A percentile compares a stretch with the other conserved stretches of the same genome.
These are phyloP conservation scores for Alternaria alternata DNA, from an alignment of 2,329 filamentous ascomycete genomes.

Conservation along the genomic window DNA sequence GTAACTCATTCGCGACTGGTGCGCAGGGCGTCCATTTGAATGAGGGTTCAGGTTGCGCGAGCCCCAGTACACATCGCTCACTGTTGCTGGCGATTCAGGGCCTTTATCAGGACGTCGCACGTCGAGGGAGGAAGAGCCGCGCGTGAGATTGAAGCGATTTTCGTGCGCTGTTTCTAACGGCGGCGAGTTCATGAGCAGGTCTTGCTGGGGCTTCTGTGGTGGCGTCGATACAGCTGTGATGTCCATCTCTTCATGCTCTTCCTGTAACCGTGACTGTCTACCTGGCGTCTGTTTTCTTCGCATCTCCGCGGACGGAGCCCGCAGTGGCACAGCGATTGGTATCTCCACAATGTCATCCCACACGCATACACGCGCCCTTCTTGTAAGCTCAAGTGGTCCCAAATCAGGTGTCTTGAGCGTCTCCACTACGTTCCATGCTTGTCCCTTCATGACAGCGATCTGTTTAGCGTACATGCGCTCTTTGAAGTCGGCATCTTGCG, in stretches of 20 bases:
- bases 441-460: conserved; percentile 98
- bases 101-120: conserved; percentile 36
- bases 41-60: conserved; percentile 23
- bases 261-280: conserved; percentile 30
- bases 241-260: conserved; percentile 86
- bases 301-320: conserved; percentile 83
- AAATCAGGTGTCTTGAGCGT: conserved; percentile 93
- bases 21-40: conserved; percentile 34
- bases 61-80: conserved; percentile 43
- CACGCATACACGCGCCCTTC: conserved; percentile 89
- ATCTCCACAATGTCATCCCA: conserved; percentile 99
- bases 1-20: conserved; percentile 53
- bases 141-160: conserved; percentile 59
- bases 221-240: conserved; percentile 74
- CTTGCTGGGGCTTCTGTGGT: conserved; percentile 60
- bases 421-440: conserved; percentile 99
- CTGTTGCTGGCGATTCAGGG: conserved; percentile 46
- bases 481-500: conserved; percentile 93
- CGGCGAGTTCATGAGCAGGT: conserved; percentile 74
- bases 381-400: conserved; percentile 89
- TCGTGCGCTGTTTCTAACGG: conserved; percentile 52
- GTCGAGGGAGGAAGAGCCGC: conserved; percentile 55
- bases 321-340: conserved; percentile 90
- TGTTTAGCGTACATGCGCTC: conserved; percentile 99
- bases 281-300: conserved; percentile 67